These are phyloP conservation scores for Drechslera avenae DNA, from an alignment of 2,329 filamentous ascomycete species.

Conservation along the genomic window DNA sequence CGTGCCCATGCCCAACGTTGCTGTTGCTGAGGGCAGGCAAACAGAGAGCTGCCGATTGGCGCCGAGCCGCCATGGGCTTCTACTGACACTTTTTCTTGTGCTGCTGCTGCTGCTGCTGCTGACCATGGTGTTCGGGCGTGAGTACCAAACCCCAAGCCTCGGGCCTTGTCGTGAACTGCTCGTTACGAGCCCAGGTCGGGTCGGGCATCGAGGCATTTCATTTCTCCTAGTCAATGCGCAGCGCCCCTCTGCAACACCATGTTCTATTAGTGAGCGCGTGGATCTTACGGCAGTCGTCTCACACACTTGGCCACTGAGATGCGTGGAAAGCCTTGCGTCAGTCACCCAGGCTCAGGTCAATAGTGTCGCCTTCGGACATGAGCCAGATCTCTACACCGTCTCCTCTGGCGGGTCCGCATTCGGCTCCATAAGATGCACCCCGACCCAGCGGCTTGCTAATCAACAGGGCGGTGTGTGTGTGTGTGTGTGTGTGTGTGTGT, in stretches of 20 bases:
- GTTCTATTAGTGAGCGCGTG: conserved; percentile 25
- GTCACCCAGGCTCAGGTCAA: conserved; percentile 3
- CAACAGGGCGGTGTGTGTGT: conserved; percentile 4
- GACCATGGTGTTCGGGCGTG: too few relatives aligned
- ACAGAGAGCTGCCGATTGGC: too few relatives aligned
- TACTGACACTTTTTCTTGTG: too few relatives aligned
- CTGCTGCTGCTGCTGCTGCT: too few relatives aligned
- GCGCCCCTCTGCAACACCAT: conserved; percentile 13
- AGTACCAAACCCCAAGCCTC: too few relatives aligned
- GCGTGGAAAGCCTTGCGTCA: conserved; percentile 1
- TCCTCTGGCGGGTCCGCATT: conserved; percentile 13
- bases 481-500: too few relatives aligned
- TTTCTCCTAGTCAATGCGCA: conserved; percentile 18
- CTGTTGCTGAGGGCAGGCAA: too few relatives aligned
- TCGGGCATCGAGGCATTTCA: conserved; percentile 28
- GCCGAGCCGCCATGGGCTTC: too few relatives aligned
- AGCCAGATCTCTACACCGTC: conserved; percentile 7
- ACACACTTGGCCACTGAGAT: conserved; percentile 8
- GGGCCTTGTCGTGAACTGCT: background rate
- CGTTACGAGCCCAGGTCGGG: conserved; percentile 11
- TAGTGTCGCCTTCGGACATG: conserved; percentile 7
- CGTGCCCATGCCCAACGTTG: too few relatives aligned
- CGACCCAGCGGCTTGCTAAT: conserved; percentile 10
- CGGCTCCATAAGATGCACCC: conserved; percentile 8
- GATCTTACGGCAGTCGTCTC: conserved; percentile 13